Evolutionary conservation across 2,329 filamentous ascomycete species (phyloP).

Genomic region (Fusarium protoensiforme): DNA sequence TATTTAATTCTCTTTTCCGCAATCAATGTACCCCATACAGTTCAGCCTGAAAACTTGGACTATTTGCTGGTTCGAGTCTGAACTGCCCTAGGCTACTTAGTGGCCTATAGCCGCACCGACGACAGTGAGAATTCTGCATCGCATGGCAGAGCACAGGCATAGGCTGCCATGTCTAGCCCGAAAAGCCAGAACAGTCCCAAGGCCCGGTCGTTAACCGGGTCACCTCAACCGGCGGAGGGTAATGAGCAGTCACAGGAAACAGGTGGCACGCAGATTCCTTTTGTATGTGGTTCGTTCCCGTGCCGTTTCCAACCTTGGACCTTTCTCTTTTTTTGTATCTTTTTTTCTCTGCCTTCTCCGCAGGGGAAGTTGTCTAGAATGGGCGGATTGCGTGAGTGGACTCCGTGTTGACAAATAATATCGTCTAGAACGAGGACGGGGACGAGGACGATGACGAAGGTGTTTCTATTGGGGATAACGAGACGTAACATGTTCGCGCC

Average conservation of each 20-base stretch:
- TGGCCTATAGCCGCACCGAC: not conserved
- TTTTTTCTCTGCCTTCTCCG: not conserved
- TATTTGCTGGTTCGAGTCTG: not conserved
- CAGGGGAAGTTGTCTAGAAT: not conserved
- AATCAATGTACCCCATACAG: not conserved
- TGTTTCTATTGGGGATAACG: not conserved
- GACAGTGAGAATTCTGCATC: not conserved
- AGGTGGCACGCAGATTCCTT: not conserved
- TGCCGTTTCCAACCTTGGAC: not conserved
- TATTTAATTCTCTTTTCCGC: not conserved
- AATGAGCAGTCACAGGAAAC: not conserved
- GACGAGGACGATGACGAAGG: not conserved
- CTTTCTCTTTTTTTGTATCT: not conserved
- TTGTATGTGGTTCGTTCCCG: not conserved
- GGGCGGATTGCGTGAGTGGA: no score
- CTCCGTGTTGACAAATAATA: not conserved
- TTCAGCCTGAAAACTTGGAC: not conserved
- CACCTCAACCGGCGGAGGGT: not conserved
- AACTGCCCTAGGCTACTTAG: not conserved
- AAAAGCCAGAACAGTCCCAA: not conserved
- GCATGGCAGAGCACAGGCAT: no score
- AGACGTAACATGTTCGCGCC: not conserved
- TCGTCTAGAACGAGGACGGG: not conserved
- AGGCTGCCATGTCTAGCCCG: not conserved
- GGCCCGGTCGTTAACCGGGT: not conserved